A percentile compares a stretch with the other conserved stretches of the same genome.
phyloP scores from a whole-genome alignment of 2,329 filamentous ascomycete genomes.

The Monilinia fructigena region DNA sequence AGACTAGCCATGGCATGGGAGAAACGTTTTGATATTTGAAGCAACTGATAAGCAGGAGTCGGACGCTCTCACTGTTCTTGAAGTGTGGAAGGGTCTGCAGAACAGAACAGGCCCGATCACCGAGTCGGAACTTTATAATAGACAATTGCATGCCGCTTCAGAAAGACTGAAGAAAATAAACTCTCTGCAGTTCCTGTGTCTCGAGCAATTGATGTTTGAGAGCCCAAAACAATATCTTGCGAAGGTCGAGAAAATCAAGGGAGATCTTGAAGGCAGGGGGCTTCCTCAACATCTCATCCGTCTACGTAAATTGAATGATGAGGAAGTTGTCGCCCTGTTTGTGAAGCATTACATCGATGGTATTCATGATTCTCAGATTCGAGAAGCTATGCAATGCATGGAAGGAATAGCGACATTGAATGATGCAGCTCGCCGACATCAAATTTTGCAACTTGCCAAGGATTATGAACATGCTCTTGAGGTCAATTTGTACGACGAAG shows the following conservation, averaged over 20 bases:
- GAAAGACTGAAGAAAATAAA: constrained; percentile 53
- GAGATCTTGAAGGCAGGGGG: constrained; percentile 39
- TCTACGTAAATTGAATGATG: constrained; percentile 19
- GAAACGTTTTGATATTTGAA: constrained; percentile 40
- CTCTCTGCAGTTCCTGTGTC: constrained; percentile 52
- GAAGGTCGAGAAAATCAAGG: constrained; percentile 46
- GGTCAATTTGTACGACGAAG: constrained; percentile 47
- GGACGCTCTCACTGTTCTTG: constrained; percentile 43
- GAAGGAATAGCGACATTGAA: constrained; percentile 41
- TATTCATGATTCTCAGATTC: constrained; percentile 49
- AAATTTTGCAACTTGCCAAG: constrained; percentile 53
- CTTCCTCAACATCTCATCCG: constrained; percentile 16
- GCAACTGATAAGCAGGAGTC: constrained; percentile 41
- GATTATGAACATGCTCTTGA: constrained; percentile 56
- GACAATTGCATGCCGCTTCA: constrained; percentile 50
- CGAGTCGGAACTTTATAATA: constrained; percentile 53
- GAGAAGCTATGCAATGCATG: constrained; percentile 42
- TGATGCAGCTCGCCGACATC: constrained; percentile 46
- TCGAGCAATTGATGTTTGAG: constrained; percentile 56
- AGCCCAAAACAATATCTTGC: constrained; percentile 50
- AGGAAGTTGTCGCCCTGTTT: constrained; percentile 37
- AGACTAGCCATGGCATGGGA: constrained; percentile 51
- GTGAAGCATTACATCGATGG: constrained; percentile 52
- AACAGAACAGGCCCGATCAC: constrained; percentile 41
- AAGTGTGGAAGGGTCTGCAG: constrained; percentile 46